Evolutionary conservation across 108 stramenopile genomes (phyloP), one percentile per base, ranked within the genome.

Genomic region (Bacterosira constricta): DNA sequence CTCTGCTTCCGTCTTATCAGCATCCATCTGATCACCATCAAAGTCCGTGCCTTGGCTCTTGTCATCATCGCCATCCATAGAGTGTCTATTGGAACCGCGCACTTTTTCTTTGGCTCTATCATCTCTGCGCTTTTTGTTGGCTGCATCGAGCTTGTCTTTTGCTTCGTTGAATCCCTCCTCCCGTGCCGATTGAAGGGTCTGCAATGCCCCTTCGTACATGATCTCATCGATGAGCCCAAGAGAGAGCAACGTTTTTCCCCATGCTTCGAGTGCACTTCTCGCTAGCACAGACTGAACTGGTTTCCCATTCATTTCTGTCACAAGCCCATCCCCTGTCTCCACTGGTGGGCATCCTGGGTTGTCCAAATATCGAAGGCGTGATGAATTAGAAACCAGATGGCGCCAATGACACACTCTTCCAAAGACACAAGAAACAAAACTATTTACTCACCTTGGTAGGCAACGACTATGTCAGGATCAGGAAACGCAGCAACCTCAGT

Each of bases 211-310:
- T 44, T 80, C 84, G 21, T 79, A 68, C 66, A 90, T 89, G 15
- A 90, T 66, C 55, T 94, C 93, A 60, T 94, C 93, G 17, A 90
- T 77, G 18, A 94, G 75, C 36, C 93, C 93, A 3, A 94, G 69
- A 39, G 82, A 73, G 6, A 86, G 49, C 5, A 94, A 71, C 0
- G 77, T 85, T 44, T 83, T 79, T n/a, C 90, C 85, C 93, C 93
- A 94, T 3, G 93, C 90, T 64, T 94, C 88, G 8, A 94, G 18
- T 11, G 93, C 85, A 21, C 84, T 71, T 27, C 69, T 69, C 7
- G 80, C 93, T 31, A 85, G 62, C 4, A 86, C 83, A n/a, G 86
- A 72, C 12, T 30, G 61, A 27, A 93, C 88, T 39, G 83, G 86
- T 55, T 88, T 89, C 50, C 88, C 88, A 50, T 80, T 68, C 11